Evolutionary conservation across 768 basidiomycete genomes (phyloP), one percentile per base, ranked within the genome.

Genomic region (Mycena latifolia): DNA sequence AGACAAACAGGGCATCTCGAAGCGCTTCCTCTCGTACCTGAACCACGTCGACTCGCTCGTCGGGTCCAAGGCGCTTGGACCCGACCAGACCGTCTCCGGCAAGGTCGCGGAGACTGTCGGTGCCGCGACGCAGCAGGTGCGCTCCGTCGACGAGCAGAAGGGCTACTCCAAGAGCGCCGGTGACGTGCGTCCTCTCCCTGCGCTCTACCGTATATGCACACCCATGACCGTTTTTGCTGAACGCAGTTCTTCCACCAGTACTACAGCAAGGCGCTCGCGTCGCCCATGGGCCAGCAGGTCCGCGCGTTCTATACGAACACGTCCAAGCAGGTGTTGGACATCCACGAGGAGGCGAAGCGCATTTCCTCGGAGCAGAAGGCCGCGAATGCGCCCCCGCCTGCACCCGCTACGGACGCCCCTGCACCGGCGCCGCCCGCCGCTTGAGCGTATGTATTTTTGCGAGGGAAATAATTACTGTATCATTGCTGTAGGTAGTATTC

Each of bases 341-440:
- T 98, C 52, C 96, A 98, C 74, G 94, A 96, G 73, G 96, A 98
- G 78, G 96, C 96, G 2, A 82, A 84, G 65, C 88, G 96, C 31
- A 94, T 98, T 72, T 88, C 89, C 28, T 85, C 84, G 28, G 77
- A 82, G 60, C 85, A 92, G 69, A 90, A 92, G 73, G 61, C 76
- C 2, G 50, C 72, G 7, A 31, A 75, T 2, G 61, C 72, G 22
- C 35, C 67, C 20, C 5, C 41, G 33, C 8, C 39, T 39, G 39
- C 39, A 18, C 39, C 39, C 33, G 33, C 33, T 35, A 14, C 33
- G 33, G 33, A n/a, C n/a, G n/a, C n/a, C n/a, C n/a, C n/a, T n/a
- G n/a, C n/a, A n/a, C n/a, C n/a, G n/a, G n/a, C n/a, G n/a, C n/a
- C n/a, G n/a, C n/a, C n/a, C n/a, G n/a, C n/a, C n/a, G n/a, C n/a